phyloP scores from a whole-genome alignment of 2,329 filamentous ascomycete genomes.

The Cercospora sp. region DNA sequence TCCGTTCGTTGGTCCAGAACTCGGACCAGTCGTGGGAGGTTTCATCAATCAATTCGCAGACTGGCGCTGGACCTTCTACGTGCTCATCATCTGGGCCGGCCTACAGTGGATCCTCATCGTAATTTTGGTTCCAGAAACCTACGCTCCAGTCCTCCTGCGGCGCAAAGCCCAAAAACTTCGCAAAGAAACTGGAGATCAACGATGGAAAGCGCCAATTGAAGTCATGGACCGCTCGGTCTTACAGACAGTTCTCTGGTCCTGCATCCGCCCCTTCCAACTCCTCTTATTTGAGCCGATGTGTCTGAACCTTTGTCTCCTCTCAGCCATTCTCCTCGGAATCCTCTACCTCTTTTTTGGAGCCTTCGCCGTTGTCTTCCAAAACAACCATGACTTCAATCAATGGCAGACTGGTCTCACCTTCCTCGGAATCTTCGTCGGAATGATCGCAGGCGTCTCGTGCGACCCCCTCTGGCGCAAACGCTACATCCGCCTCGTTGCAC shows the following conservation, averaged over 20 bases:
- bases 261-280: conserved; percentile 71
- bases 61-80: conserved; percentile 81
- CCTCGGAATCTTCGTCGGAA: conserved; percentile 65
- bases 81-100: conserved; percentile 79
- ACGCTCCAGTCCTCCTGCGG: conserved; percentile 67
- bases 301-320: conserved; percentile 75
- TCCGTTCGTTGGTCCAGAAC: conserved; percentile 58
- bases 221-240: conserved; percentile 66
- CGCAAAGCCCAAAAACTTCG: conserved; percentile 68
- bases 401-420: conserved; percentile 82
- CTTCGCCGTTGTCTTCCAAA: conserved; percentile 75
- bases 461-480: conserved; percentile 67
- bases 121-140: conserved; percentile 82
- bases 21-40: conserved; percentile 66
- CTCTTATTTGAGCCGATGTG: conserved; percentile 76
- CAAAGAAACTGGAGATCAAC: conserved; percentile 68
- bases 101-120: conserved; percentile 63
- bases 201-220: conserved; percentile 75
- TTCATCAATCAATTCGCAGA: conserved; percentile 75
- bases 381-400: conserved; percentile 71
- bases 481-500: conserved; percentile 55
- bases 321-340: conserved; percentile 81
- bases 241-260: conserved; percentile 52
- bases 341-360: conserved; percentile 87
- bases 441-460: conserved; percentile 61